A percentile compares a stretch with the other conserved stretches of the same genome.
These are phyloP conservation scores for Pseudocercospora musae DNA, from an alignment of 2,329 filamentous ascomycete genomes.

Conservation along the genomic window DNA sequence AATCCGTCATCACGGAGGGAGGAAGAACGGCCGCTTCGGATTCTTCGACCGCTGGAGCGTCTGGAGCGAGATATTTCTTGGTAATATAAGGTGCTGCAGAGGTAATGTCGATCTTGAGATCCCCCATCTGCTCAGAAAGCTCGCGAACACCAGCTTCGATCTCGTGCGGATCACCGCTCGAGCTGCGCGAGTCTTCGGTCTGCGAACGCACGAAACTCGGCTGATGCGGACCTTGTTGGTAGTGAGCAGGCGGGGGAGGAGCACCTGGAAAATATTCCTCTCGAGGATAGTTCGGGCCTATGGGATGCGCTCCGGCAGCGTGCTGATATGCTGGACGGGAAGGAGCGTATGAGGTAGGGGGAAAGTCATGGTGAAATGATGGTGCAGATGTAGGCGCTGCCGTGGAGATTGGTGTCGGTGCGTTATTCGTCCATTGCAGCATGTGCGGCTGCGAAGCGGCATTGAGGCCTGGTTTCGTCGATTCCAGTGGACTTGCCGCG, in stretches of 20 bases:
- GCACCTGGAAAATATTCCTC: conserved; percentile 18
- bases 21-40: conserved; percentile 69
- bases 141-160: conserved; percentile 32
- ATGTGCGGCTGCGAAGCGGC: conserved; percentile 12
- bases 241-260: conserved; percentile 13
- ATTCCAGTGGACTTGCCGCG: conserved; percentile 10
- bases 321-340: conserved; percentile 7
- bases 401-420: conserved; percentile 5
- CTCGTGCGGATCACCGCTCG: conserved; percentile 33
- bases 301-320: not conserved
- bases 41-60: conserved; percentile 66
- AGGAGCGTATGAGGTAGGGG: conserved; percentile 11
- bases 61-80: conserved; percentile 55
- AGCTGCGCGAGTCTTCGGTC: conserved; percentile 28
- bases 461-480: conserved; percentile 10
- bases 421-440: conserved; percentile 18
- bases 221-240: conserved; percentile 19
- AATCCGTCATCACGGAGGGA: conserved; percentile 64
- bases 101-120: conserved; percentile 80
- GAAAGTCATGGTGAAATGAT: conserved; percentile 17
- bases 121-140: conserved; percentile 65
- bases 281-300: conserved; percentile 5
- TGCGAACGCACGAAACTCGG: conserved; percentile 24
- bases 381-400: conserved; percentile 19
- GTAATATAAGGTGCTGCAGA: conserved; percentile 87